These are phyloP conservation scores for Zasmidium angulare DNA, from an alignment of 2,329 filamentous ascomycete species.

Conservation along the genomic window DNA sequence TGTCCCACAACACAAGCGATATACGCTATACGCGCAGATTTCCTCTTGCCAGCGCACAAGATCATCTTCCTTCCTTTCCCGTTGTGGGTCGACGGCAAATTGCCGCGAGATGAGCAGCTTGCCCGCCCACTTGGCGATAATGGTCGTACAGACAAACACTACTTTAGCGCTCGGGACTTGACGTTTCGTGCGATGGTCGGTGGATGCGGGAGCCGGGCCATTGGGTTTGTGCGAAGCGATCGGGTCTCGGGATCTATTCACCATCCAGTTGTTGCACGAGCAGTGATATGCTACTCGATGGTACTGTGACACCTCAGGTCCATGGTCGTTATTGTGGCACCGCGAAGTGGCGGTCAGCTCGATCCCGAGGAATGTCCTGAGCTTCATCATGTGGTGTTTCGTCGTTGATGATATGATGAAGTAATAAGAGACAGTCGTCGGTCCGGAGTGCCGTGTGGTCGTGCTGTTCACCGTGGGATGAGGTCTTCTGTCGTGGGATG, in stretches of 20 bases:
- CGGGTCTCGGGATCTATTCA: background rate
- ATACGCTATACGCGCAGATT: background rate
- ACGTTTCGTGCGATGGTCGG: background rate
- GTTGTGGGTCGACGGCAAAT: too few relatives aligned
- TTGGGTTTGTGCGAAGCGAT: background rate
- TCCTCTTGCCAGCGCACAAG: background rate
- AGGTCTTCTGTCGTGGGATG: background rate
- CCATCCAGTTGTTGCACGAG: constrained; percentile 4
- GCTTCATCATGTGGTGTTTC: background rate
- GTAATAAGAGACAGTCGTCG: background rate
- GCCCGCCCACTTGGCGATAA: too few relatives aligned
- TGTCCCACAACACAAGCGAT: background rate
- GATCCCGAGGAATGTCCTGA: background rate
- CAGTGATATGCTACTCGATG: background rate
- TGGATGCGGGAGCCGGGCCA: constrained; percentile 2
- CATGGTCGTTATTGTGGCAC: constrained; percentile 3
- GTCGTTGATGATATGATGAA: background rate
- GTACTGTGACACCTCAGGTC: background rate
- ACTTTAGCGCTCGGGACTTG: background rate
- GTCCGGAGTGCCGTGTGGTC: background rate
- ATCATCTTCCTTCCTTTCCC: background rate
- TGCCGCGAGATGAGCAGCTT: too few relatives aligned
- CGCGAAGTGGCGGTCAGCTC: background rate
- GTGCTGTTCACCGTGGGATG: background rate
- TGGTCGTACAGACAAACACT: background rate